Evolutionary conservation across 192 early-diverging fungal species (phyloP).

Genomic region (Coemansia sp.): DNA sequence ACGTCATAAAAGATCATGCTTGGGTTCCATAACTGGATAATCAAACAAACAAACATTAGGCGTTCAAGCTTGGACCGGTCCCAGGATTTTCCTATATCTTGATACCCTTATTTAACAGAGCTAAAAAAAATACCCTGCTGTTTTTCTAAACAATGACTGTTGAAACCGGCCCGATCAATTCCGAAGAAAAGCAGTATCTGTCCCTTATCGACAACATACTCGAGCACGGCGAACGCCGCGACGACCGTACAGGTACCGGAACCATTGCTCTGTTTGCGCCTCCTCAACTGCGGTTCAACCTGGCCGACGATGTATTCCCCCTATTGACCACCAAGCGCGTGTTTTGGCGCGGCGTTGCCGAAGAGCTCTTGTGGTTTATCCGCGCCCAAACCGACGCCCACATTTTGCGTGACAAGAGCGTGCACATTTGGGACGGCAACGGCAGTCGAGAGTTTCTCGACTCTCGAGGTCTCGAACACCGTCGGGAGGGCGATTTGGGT

Average conservation of each 20-base stretch:
- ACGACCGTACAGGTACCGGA: conserved; percentile 90
- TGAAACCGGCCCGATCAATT: conserved; percentile 9
- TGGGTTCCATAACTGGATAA: no score
- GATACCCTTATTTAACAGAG: not conserved
- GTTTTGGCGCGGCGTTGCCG: conserved; percentile 83
- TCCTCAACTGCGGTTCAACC: conserved; percentile 79
- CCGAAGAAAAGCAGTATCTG: conserved; percentile 88
- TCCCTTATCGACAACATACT: conserved; percentile 72
- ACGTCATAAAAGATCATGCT: no score
- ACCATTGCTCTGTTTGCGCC: conserved; percentile 83
- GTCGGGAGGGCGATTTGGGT: conserved; percentile 85
- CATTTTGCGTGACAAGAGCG: conserved; percentile 70
- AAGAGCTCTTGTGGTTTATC: conserved; percentile 97
- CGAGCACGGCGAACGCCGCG: conserved; percentile 66
- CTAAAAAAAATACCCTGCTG: conserved; percentile 1
- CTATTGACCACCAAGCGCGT: conserved; percentile 95
- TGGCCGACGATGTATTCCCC: conserved; percentile 75
- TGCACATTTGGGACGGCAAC: conserved; percentile 90
- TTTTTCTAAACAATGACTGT: conserved; percentile 10
- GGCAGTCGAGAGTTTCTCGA: conserved; percentile 90
- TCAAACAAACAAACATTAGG: no score
- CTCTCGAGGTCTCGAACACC: conserved; percentile 68
- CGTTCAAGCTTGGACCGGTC: no score
- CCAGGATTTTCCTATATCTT: no score
- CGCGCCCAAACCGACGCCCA: conserved; percentile 81